Evolutionary conservation across 2,329 filamentous ascomycete species (phyloP).

Genomic region (Fusarium nygamai): DNA sequence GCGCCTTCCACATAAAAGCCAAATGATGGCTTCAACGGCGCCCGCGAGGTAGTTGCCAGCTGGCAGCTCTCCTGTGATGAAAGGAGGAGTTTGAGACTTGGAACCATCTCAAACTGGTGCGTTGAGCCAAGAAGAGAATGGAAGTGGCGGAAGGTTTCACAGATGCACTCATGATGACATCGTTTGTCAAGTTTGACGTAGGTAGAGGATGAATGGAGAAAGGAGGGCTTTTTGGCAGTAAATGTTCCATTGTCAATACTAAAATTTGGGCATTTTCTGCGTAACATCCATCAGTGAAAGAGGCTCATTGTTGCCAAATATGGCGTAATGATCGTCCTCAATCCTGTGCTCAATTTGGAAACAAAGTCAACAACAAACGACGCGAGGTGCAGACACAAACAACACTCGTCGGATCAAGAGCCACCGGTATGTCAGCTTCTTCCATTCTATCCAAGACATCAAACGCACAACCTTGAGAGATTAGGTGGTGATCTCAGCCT

Average conservation of each 20-base stretch:
- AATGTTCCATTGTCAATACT: accelerated
- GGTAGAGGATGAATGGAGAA: background rate
- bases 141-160: background rate
- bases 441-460: no score
- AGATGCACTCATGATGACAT: background rate
- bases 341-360: background rate
- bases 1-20: background rate
- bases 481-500: background rate
- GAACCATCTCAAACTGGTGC: background rate
- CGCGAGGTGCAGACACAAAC: background rate
- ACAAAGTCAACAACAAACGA: background rate
- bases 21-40: background rate
- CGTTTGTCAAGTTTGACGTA: background rate
- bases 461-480: background rate
- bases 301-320: background rate
- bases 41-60: background rate
- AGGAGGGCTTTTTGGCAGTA: no score
- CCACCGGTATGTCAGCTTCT: no score
- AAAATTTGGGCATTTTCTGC: accelerated
- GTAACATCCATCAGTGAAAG: background rate
- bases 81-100: no score
- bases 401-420: background rate
- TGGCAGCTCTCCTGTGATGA: no score
- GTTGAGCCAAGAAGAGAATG: background rate
- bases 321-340: background rate